A percentile compares a stretch with the other conserved stretches of the same genome.
These are phyloP conservation scores for Mucor racemosus DNA, from an alignment of 371 early-diverging fungal genomes.

Conservation along the genomic window DNA sequence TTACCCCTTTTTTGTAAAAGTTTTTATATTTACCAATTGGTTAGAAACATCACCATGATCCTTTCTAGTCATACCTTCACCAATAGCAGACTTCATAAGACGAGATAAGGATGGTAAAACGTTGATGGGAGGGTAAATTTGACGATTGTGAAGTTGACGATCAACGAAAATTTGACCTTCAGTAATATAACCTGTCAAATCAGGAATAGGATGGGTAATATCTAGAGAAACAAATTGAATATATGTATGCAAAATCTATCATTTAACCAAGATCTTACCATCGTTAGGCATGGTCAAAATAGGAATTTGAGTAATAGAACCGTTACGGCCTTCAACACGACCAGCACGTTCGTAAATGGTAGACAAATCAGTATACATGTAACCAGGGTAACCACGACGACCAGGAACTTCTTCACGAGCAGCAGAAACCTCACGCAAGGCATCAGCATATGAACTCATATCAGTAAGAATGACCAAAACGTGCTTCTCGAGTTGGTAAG, in stretches of 20 bases:
- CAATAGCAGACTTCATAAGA: slow-evolving; percentile 99
- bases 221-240: slow-evolving; percentile 55
- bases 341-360: slow-evolving; percentile 99
- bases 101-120: slow-evolving; percentile 99
- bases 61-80: slow-evolving; percentile 98
- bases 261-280: slow-evolving; percentile 60
- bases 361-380: slow-evolving; percentile 99
- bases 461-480: slow-evolving; percentile 99
- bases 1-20: neutral
- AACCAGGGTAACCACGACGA: slow-evolving; percentile 99
- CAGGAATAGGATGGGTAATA: slow-evolving; percentile 99
- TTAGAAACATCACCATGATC: slow-evolving; percentile 99
- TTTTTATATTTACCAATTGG: slow-evolving; percentile 80
- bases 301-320: slow-evolving; percentile 99
- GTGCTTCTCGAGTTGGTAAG: slow-evolving; percentile 99
- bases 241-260: neutral
- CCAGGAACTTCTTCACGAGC: slow-evolving; percentile 99
- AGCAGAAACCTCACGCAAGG: slow-evolving; percentile 99
- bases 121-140: slow-evolving; percentile 99
- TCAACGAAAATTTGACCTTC: slow-evolving; percentile 99
- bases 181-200: slow-evolving; percentile 99
- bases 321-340: slow-evolving; percentile 99
- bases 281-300: slow-evolving; percentile 99
- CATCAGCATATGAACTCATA: slow-evolving; percentile 99
- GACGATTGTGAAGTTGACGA: slow-evolving; percentile 99